A percentile compares a stretch with the other conserved stretches of the same genome.
These are phyloP conservation scores for Plasmodium gonderi DNA, from an alignment of 169 alveolate genomes.

Conservation along the genomic window DNA sequence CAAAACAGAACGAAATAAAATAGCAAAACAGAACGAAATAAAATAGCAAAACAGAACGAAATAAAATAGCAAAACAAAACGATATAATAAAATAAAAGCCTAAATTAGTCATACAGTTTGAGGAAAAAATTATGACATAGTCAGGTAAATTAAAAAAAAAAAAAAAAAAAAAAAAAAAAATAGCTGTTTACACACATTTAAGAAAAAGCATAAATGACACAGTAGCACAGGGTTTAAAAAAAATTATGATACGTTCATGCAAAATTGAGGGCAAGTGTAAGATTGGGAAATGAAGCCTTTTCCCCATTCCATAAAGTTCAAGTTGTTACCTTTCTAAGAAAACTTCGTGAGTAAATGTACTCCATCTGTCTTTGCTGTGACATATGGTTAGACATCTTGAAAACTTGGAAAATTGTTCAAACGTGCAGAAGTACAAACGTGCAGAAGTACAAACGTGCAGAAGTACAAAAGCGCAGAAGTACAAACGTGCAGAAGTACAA, in stretches of 20 bases:
- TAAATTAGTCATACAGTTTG: not conserved
- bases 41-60: not conserved
- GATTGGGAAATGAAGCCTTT: not conserved
- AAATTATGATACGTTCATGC: not conserved
- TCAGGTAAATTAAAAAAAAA: slow-evolving; percentile 8
- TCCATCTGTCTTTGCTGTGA: slow-evolving; percentile 37
- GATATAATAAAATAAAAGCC: not conserved
- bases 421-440: not conserved
- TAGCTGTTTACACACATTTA: slow-evolving; percentile 1
- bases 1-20: too few relatives aligned
- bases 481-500: not conserved
- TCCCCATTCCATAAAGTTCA: not conserved
- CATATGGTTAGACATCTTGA: slow-evolving; percentile 11
- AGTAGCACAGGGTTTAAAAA: not conserved
- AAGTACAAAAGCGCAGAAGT: too few relatives aligned
- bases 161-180: not conserved
- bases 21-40: too few relatives aligned
- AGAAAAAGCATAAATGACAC: not conserved
- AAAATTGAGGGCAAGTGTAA: not conserved
- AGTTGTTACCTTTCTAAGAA: slow-evolving; percentile 70
- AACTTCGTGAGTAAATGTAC: slow-evolving; percentile 44
- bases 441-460: not conserved
- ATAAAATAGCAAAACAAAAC: not conserved
- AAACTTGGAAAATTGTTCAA: not conserved
- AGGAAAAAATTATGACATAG: slow-evolving; percentile 13